phyloP scores from a whole-genome alignment of 2,329 filamentous ascomycete genomes.

The Amauroascus verrucosus region DNA sequence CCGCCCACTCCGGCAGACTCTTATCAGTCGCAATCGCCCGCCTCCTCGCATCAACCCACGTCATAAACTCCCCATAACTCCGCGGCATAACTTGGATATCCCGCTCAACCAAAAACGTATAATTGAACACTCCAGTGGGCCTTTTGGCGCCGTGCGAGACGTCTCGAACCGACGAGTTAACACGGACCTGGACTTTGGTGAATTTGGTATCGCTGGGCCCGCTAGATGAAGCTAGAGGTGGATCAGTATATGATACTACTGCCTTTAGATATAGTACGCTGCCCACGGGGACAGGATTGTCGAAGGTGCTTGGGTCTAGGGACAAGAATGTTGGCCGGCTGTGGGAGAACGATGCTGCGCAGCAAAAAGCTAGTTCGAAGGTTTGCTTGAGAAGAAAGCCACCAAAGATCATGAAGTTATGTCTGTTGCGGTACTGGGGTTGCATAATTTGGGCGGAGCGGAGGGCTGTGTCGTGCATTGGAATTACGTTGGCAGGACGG shows the following conservation, averaged over 20 bases:
- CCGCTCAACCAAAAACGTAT: slow-evolving; percentile 58
- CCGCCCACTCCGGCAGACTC: slow-evolving; percentile 22
- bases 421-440: slow-evolving; percentile 58
- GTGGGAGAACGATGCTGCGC: slow-evolving; percentile 60
- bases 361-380: slow-evolving; percentile 67
- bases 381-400: slow-evolving; percentile 64
- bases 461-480: slow-evolving; percentile 54
- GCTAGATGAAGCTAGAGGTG: slow-evolving; percentile 21
- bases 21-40: slow-evolving; percentile 45
- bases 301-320: slow-evolving; percentile 63
- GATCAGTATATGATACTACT: slow-evolving; percentile 61
- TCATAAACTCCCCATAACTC: slow-evolving; percentile 55
- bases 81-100: slow-evolving; percentile 57
- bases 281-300: slow-evolving; percentile 64
- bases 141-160: slow-evolving; percentile 59
- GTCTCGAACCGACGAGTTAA: slow-evolving; percentile 61
- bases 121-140: slow-evolving; percentile 65
- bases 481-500: slow-evolving; percentile 48
- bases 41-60: slow-evolving; percentile 52
- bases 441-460: slow-evolving; percentile 65
- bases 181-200: slow-evolving; percentile 58
- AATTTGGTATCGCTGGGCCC: slow-evolving; percentile 34
- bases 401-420: slow-evolving; percentile 71
- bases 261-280: slow-evolving; percentile 65
- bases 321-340: slow-evolving; percentile 60